Evolutionary conservation across 2,329 filamentous ascomycete genomes (phyloP), one percentile per base, ranked within the genome.

Genomic region (Fusarium sp.): DNA sequence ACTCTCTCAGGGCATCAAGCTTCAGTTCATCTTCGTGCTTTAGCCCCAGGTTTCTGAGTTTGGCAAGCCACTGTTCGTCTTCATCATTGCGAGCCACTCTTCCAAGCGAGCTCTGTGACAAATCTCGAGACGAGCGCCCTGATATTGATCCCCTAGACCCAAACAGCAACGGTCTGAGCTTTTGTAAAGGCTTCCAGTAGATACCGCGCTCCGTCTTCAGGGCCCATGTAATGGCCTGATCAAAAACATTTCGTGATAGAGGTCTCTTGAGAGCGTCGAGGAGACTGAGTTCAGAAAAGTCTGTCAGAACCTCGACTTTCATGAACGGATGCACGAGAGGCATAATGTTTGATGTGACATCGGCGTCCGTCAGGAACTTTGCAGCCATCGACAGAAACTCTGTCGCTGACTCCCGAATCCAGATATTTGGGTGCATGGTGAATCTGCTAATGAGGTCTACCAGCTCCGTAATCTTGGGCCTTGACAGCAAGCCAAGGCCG

Each of bases 351-450:
- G 95, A 98, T 78, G 94, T 91, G 43, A 92, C 89, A 81, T 98
- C 96, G 4, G 96, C 95, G 24, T 89, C 85, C 0, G 94, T 94
- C 18, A 98, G 83, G 77, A 93, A 95, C 67, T 88, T 92, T 2
- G 94, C 92, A 1, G 94, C 91, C 65, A 93, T 91, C 4, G 94
- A 91, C 41, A 98, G 86, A 76, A 98, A 97, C 73, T 96, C 92
- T 9, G 93, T 90, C 4, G 96, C 92, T 11, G 96, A 94, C 83
- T 98, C 96, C 41, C 96, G 91, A 63, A 99, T 95, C 96, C 97
- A 99, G 10, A 94, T 86, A 77, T 98, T 98, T 0, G 97, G 97
- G 80, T 99, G 97, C 86, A 98, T 92, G 14, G 95, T 92, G 78
- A 98, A 98, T 5, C 95, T 91, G 8, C 90, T 92, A 16, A 96